Base-by-base conservation (phyloP, 352 stramenopile species). In the Phytophthora pini region DNA sequence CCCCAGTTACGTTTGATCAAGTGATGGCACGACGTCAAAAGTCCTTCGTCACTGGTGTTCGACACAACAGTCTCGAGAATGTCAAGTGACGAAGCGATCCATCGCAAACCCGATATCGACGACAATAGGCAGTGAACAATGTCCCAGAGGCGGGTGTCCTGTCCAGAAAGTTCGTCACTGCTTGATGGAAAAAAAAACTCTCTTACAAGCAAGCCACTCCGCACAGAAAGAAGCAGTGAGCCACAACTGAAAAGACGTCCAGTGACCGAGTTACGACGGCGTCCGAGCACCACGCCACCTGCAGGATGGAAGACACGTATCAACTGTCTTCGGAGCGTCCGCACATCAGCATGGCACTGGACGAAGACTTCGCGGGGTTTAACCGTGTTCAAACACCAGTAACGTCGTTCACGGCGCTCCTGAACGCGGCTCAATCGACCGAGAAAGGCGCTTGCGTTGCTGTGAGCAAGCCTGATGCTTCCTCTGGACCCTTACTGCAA, bases 401-500 rank as follows among this genome's bases (percentile, higher is more conserved):
- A 20, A 58, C 60, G 20, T 67, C 65, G 4, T 74, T 77, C 32
- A 74, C 70, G 7, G 56, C 43, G 10, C 60, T 77, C n/a, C 32
- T 77, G 5, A 22, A 47, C 15, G 65, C 70, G 7, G 70, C 70
- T 20, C 56, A 72, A 36, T 66, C 65, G 1, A 49, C 53, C n/a
- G 60, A 66, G 5, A 38, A 53, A 0, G 38, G 52, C 17, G 41
- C 39, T 49, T 47, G 22, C 48, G 20, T 43, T 32, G 12, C 26
- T 34, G 26, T 29, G 11, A 59, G 9, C 39, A 4, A 7, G 3
- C 20, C 31, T 36, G 56, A 66, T n/a, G 36, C 56, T 44, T 29
- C n/a, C 8, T 4, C 31, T 13, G 31, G 10, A 36, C 31, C 56
- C 22, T 10, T 65, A 20, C 53, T 32, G 22, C 70, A 60, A 24